Evolutionary conservation across 306 rosid species (phyloP), one percentile per base, ranked within the genome.

Genomic region (Fragaria nilgerrensis): DNA sequence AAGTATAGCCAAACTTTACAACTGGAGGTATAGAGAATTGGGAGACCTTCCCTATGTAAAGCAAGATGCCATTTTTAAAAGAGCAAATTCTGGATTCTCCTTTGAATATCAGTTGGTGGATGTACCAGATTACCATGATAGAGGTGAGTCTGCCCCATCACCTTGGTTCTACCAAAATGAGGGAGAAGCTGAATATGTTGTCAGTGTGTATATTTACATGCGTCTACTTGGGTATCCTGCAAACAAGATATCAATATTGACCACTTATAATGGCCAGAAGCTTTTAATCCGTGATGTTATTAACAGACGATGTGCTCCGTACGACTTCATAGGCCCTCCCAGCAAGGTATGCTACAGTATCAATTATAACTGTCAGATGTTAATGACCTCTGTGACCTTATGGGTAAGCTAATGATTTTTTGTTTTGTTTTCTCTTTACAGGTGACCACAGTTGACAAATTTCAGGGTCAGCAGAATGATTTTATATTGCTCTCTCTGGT

Each of bases 401-500:
- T 66, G 34, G 13, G 23, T 80, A 5, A 58, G 45, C 53, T 44
- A 32, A 32, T 64, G 58, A 7, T 41, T 32, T 68, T 45, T 68
- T 4, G 9, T 41, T 74, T 9, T 63, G 77, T 79, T 6, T 47
- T 73, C 53, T 80, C 74, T 55, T 69, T 66, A 67, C 85, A 95
- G 99, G 95, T 95, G 79, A 78, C 99, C 14, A 95, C 96, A 20
- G 99, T 92, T 27, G 99, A 95, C 81, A 95, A 95, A 80, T 95
- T 95, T 89, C 99, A 95, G 90, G 99, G 99, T 81, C 99, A 95
- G 88, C 99, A 95, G 80, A 95, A 95, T 82, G 99, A 95, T 89
- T 95, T 83, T 85, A 92, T 90, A 83, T 68, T 95, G 89, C 87
- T 95, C 47, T 95, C 97, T 62, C 97, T 95, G 66, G 97, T 89